These are phyloP conservation scores for Paecilomyces niveus DNA, from an alignment of 2,329 filamentous ascomycete genomes.

Conservation along the genomic window DNA sequence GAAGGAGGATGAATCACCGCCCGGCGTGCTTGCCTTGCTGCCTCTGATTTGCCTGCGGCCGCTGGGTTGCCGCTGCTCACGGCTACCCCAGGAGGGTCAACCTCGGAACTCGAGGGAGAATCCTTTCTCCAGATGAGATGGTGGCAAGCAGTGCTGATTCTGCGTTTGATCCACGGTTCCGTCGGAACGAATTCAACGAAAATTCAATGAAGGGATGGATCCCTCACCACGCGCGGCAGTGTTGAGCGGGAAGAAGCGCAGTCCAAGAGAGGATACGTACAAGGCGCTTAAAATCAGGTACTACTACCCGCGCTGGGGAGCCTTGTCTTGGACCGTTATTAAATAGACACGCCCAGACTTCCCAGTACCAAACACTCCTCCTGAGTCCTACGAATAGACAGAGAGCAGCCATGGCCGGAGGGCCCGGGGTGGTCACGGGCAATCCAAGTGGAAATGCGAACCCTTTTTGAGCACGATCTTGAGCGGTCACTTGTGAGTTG, in stretches of 20 bases:
- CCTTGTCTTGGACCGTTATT: background rate
- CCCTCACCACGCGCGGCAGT: background rate
- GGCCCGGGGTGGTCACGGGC: background rate
- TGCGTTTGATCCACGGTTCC: background rate
- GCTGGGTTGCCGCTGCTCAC: background rate
- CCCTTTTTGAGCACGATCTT: background rate
- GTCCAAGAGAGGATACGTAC: background rate
- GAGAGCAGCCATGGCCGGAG: background rate
- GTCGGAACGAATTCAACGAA: background rate
- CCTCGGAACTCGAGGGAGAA: background rate
- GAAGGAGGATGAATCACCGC: background rate
- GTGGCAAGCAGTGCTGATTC: background rate
- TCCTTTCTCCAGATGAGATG: background rate
- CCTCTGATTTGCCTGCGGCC: slow-evolving; percentile 13
- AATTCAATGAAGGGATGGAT: background rate
- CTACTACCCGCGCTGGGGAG: too few species aligned
- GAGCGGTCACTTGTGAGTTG: background rate
- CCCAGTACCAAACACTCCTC: background rate
- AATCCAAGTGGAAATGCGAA: background rate
- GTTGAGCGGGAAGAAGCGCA: background rate
- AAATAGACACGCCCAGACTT: background rate
- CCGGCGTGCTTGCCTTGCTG: slow-evolving; percentile 11
- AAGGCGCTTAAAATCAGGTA: background rate
- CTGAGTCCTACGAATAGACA: background rate
- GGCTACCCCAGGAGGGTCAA: background rate